Conservation (phyloP, 1,284 basidiomycete species). For the Golubevia sp. region DNA sequence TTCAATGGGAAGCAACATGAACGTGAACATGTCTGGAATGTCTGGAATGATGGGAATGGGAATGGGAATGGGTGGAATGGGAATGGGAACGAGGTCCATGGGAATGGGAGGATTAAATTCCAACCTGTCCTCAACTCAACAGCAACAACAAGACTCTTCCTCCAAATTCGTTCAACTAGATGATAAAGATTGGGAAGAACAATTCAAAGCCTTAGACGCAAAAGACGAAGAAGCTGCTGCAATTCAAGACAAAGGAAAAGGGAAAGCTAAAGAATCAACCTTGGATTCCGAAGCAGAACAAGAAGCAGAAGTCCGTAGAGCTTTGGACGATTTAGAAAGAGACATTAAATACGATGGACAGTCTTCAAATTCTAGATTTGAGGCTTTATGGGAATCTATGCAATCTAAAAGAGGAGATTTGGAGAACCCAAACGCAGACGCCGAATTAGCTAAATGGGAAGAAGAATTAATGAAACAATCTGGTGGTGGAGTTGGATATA, state of each 20-base stretch:
- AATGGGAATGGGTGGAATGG: conserved; percentile 35
- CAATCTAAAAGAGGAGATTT: conserved; percentile 22
- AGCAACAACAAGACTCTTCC: conserved; percentile 12
- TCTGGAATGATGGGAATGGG: background rate
- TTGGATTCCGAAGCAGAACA: conserved; percentile 25
- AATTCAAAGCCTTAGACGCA: conserved; percentile 51
- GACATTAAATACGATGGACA: conserved; percentile 39
- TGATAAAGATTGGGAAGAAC: conserved; percentile 50
- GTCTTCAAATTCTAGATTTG: conserved; percentile 43
- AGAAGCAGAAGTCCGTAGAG: conserved; percentile 34
- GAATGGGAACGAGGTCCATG: conserved; percentile 19
- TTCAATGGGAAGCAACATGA: background rate
- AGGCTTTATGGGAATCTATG: conserved; percentile 58
- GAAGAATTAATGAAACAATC: conserved; percentile 62
- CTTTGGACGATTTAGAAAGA: conserved; percentile 46
- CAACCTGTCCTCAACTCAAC: conserved; percentile 10
- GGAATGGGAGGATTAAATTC: conserved; percentile 18
- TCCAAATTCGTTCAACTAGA: conserved; percentile 42
- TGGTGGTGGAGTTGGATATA: conserved; percentile 74
- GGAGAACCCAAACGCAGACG: conserved; percentile 31
- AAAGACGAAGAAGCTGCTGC: conserved; percentile 4
- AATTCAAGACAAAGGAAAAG: conserved; percentile 35
- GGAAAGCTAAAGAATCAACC: conserved; percentile 41
- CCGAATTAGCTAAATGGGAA: conserved; percentile 73
- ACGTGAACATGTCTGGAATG: no score